phyloP scores from a whole-genome alignment of 1,284 basidiomycete genomes.

The Trichosporon asahii region DNA sequence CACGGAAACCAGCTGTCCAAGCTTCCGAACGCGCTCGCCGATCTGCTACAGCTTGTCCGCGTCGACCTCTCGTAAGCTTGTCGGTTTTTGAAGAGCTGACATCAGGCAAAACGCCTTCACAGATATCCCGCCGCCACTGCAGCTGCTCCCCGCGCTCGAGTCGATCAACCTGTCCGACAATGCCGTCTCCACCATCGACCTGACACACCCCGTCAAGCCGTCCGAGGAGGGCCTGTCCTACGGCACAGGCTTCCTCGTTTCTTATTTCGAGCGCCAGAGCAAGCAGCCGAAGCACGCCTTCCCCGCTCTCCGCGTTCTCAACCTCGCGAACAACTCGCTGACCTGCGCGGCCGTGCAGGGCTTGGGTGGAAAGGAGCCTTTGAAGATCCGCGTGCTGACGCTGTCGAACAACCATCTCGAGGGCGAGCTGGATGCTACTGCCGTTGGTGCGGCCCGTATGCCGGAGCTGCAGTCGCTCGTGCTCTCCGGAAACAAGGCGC shows the following conservation, averaged over 20 bases:
- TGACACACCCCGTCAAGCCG: conserved; percentile 39
- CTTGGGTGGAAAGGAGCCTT: conserved; percentile 21
- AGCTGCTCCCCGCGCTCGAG: conserved; percentile 46
- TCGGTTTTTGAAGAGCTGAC: neutral
- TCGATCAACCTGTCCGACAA: conserved; percentile 46
- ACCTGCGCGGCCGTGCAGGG: conserved; percentile 27
- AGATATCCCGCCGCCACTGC: conserved; percentile 37
- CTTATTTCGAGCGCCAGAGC: conserved; percentile 38
- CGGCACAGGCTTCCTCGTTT: conserved; percentile 46
- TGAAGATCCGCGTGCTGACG: conserved; percentile 34
- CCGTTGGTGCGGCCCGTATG: conserved; percentile 19
- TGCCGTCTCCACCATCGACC: conserved; percentile 35
- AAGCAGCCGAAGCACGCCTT: conserved; percentile 29
- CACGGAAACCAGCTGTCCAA: conserved; percentile 34
- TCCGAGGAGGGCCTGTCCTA: conserved; percentile 44
- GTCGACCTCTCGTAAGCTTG: conserved; percentile 46
- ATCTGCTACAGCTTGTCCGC: conserved; percentile 42
- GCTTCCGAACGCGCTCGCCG: conserved; percentile 44
- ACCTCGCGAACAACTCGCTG: conserved; percentile 40
- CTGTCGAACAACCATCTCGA: conserved; percentile 36
- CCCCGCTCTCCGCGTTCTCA: conserved; percentile 37
- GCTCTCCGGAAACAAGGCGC: conserved; percentile 30
- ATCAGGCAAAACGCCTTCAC: conserved; percentile 41
- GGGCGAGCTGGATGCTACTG: conserved; percentile 30
- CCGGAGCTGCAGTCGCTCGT: conserved; percentile 34